A percentile compares a stretch with the other conserved stretches of the same genome.
Evolutionary conservation across 2,329 filamentous ascomycete species (phyloP).

Genomic region (Coniosporium tulheliwenetii): DNA sequence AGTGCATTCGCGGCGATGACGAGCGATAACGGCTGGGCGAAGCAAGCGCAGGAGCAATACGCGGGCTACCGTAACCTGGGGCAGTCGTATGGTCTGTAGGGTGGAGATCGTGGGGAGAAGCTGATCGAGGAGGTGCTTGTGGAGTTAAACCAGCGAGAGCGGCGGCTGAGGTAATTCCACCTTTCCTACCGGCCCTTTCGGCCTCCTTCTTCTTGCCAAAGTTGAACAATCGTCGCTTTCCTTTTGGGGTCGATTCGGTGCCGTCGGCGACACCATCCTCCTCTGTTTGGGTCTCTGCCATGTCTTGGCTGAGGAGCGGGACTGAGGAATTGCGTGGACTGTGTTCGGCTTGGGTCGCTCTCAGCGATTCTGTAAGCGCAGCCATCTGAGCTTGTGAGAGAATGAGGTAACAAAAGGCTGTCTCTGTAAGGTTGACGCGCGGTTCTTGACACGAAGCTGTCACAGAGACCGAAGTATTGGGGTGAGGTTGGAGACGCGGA

Average conservation of each 20-base stretch:
- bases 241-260: not conserved
- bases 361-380: not conserved
- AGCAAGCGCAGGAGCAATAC: constrained; percentile 19
- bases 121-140: not conserved
- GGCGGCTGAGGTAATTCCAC: not conserved
- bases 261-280: not conserved
- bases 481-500: no score
- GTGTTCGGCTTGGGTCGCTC: not conserved
- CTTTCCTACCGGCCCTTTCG: constrained; percentile 1
- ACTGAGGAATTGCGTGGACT: constrained; percentile 9
- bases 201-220: constrained; percentile 19
- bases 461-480: no score
- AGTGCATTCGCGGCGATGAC: constrained; percentile 59
- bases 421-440: no score
- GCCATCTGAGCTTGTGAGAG: no score
- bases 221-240: constrained; percentile 1
- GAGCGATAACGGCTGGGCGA: constrained; percentile 50
- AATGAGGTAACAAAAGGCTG: no score
- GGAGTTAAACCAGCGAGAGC: not conserved
- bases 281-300: constrained; percentile 4
- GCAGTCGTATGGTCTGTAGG: not conserved
- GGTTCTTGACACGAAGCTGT: no score
- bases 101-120: not conserved
- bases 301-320: constrained; percentile 10
- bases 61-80: not conserved